A percentile compares a stretch with the other conserved stretches of the same genome.
Evolutionary conservation across 352 stramenopile species (phyloP).

Genomic region (Phytophthora palmivora): DNA sequence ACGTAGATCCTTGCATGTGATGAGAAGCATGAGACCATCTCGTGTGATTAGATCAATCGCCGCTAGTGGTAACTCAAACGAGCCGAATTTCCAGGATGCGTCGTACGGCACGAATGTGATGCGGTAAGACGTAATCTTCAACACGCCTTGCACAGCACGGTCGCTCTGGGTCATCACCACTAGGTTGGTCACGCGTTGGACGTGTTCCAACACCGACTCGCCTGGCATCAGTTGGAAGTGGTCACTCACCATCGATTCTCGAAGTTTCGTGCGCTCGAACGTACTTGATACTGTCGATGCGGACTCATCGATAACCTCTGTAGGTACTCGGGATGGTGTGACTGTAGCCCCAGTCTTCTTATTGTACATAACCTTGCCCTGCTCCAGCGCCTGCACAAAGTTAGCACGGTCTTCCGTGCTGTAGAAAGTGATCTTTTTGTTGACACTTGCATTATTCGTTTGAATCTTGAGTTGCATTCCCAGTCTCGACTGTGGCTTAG

Average conservation of each 20-base stretch:
- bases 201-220: slow-evolving; percentile 78
- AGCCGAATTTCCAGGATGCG: slow-evolving; percentile 84
- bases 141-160: slow-evolving; percentile 82
- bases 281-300: slow-evolving; percentile 43
- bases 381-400: slow-evolving; percentile 82
- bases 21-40: slow-evolving; percentile 83
- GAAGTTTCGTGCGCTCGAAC: slow-evolving; percentile 46
- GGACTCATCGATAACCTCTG: slow-evolving; percentile 42
- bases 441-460: slow-evolving; percentile 73
- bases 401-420: slow-evolving; percentile 83
- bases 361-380: slow-evolving; percentile 87
- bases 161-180: slow-evolving; percentile 88
- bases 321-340: slow-evolving; percentile 25
- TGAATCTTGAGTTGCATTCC: slow-evolving; percentile 90
- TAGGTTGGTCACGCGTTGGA: slow-evolving; percentile 87
- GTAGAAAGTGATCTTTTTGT: slow-evolving; percentile 88
- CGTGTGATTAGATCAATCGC: slow-evolving; percentile 81
- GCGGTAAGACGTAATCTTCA: slow-evolving; percentile 86
- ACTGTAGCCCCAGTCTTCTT: slow-evolving; percentile 40
- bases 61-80: slow-evolving; percentile 83
- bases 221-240: slow-evolving; percentile 65
- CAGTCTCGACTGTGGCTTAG: slow-evolving; percentile 74
- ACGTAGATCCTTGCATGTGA: slow-evolving; percentile 83
- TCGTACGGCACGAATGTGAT: slow-evolving; percentile 89
- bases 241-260: slow-evolving; percentile 73